phyloP scores from a whole-genome alignment of 306 rosid genomes.

The Citrullus colocynthis region DNA sequence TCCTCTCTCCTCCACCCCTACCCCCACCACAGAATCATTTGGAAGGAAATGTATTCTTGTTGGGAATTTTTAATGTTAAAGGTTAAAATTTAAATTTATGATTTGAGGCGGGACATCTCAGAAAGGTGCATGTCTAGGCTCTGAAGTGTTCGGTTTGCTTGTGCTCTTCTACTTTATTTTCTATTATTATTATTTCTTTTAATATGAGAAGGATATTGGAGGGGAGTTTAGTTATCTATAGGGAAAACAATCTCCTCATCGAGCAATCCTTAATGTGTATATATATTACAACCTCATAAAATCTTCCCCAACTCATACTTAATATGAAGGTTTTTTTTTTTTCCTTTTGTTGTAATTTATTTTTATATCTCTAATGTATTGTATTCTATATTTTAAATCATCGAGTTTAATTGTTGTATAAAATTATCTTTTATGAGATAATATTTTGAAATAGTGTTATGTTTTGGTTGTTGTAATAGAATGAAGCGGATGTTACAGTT shows the following conservation, averaged over 20 bases:
- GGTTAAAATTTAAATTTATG: background rate
- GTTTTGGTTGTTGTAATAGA: background rate
- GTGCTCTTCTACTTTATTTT: background rate
- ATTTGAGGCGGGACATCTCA: background rate
- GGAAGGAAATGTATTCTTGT: background rate
- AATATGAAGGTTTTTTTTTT: no score
- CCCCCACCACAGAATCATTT: background rate
- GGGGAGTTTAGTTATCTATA: background rate
- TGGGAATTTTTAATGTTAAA: background rate
- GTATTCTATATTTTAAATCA: background rate
- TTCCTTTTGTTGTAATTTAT: no score
- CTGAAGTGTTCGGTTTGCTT: background rate
- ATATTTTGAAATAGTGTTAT: background rate
- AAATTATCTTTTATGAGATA: background rate
- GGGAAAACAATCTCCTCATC: background rate
- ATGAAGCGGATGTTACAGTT: slow-evolving; percentile 1
- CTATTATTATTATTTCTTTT: background rate
- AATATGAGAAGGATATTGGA: background rate
- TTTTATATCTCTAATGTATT: no score
- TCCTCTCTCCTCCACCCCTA: background rate
- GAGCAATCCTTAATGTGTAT: background rate
- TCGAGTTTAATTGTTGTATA: background rate
- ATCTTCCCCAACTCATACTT: no score
- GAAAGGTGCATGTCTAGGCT: background rate
- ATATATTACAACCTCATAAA: no score